Conservation (phyloP, 2,329 filamentous ascomycete genomes). For the Epichloe brachyelytri region DNA sequence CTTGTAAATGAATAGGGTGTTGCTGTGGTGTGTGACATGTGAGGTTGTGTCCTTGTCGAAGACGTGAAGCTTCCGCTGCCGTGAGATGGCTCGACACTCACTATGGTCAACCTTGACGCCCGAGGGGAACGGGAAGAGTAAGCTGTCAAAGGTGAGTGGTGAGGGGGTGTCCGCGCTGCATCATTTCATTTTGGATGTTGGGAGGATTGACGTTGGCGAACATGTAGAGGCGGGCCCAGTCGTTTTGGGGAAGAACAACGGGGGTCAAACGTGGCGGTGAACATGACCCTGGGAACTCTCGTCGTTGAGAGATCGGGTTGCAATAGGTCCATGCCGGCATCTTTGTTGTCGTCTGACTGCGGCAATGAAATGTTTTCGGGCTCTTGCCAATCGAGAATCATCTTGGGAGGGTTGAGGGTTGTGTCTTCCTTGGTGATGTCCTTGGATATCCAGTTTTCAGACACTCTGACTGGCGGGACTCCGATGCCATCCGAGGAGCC, state of each 20-base stretch:
- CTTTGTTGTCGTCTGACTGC: conserved; percentile 30
- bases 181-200: conserved; percentile 18
- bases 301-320: conserved; percentile 30
- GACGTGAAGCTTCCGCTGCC: conserved; percentile 32
- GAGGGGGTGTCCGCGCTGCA: conserved; percentile 15
- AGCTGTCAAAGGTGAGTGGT: conserved; percentile 41
- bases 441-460: conserved; percentile 60
- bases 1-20: conserved; percentile 58
- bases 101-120: conserved; percentile 39
- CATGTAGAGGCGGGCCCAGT: conserved; percentile 50
- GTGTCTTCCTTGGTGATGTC: conserved; percentile 45
- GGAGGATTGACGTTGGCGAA: conserved; percentile 36
- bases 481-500: conserved; percentile 31
- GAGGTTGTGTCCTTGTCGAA: conserved; percentile 19
- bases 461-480: conserved; percentile 53
- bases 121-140: conserved; percentile 41
- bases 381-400: conserved; percentile 57
- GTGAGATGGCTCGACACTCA: conserved; percentile 42
- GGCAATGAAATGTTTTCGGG: conserved; percentile 51
- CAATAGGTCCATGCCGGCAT: conserved; percentile 40
- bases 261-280: conserved; percentile 61
- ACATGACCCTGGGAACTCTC: conserved; percentile 58
- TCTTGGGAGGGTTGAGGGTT: conserved; percentile 27
- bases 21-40: conserved; percentile 31
- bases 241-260: conserved; percentile 51